Conservation (phyloP, 257 asterid species). For the Eustoma russellianum region DNA sequence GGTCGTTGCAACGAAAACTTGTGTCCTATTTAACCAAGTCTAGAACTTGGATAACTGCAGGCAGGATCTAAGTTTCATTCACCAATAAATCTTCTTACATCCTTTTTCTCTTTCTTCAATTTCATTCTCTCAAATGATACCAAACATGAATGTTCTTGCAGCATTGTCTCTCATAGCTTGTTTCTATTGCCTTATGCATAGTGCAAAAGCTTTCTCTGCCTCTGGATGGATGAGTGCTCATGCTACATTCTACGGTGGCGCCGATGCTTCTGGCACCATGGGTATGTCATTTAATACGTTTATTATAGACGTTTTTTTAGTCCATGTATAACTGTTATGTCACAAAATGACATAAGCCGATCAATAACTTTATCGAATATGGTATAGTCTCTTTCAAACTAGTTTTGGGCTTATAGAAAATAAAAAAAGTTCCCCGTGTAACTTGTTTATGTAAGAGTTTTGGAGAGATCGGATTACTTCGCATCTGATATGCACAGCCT, state of each 20-base stretch:
- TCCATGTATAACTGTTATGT: too few relatives aligned
- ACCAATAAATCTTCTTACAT: constrained; percentile 7
- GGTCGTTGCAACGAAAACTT: constrained; percentile 18
- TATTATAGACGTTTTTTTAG: not conserved
- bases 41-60: constrained; percentile 3
- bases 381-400: too few relatives aligned
- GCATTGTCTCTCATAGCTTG: constrained; percentile 10
- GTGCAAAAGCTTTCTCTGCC: constrained; percentile 24
- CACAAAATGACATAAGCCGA: too few relatives aligned
- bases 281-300: constrained; percentile 12
- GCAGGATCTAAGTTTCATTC: constrained; percentile 5
- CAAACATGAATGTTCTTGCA: constrained; percentile 6
- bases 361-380: too few relatives aligned
- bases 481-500: too few relatives aligned
- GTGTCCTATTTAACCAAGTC: constrained; percentile 1
- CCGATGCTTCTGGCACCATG: constrained; percentile 42
- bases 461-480: too few relatives aligned
- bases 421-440: too few relatives aligned
- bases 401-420: too few relatives aligned
- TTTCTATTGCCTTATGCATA: constrained; percentile 6
- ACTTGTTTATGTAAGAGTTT: too few relatives aligned
- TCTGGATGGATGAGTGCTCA: constrained; percentile 32
- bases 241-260: constrained; percentile 37
- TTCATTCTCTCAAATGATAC: not conserved
- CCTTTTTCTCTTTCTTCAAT: not conserved